Conservation (phyloP, 257 asterid genomes). For the Jacaranda mimosifolia region DNA sequence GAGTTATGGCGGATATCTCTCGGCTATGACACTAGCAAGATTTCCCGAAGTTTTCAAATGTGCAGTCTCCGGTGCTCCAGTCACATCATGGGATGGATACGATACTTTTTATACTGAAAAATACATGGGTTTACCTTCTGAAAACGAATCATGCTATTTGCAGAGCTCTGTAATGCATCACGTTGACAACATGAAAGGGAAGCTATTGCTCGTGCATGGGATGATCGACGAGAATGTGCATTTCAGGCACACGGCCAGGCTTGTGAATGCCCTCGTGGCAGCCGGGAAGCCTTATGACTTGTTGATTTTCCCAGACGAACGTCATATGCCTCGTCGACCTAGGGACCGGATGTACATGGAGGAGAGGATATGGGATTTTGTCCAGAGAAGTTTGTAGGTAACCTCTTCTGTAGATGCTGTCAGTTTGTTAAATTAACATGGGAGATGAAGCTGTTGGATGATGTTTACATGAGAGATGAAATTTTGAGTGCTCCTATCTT, state of each 20-base stretch:
- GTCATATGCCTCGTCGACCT: conserved; percentile 65
- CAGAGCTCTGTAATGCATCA: conserved; percentile 79
- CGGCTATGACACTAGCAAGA: conserved; percentile 75
- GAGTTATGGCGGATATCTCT: conserved; percentile 97
- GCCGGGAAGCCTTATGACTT: conserved; percentile 76
- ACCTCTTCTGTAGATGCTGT: conserved; percentile 2
- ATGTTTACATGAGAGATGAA: conserved; percentile 17
- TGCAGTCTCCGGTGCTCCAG: conserved; percentile 97
- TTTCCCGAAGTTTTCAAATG: conserved; percentile 75
- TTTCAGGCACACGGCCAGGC: conserved; percentile 94
- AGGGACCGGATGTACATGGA: conserved; percentile 68
- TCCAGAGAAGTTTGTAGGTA: conserved; percentile 56
- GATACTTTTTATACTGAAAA: conserved; percentile 90
- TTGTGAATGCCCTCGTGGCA: conserved; percentile 75
- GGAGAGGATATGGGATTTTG: conserved; percentile 71
- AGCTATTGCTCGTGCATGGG: conserved; percentile 85
- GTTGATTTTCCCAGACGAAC: conserved; percentile 72
- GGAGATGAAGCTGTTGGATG: background rate
- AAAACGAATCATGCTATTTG: conserved; percentile 56
- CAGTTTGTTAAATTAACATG: background rate
- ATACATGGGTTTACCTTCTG: conserved; percentile 87
- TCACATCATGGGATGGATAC: conserved; percentile 95
- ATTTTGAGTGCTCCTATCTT: conserved; percentile 29
- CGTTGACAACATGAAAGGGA: conserved; percentile 67
- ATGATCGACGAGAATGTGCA: conserved; percentile 98